Evolutionary conservation across 225 moss, liverwort and hornwort genomes (phyloP).

Genomic region (Sphagnum tenellum): DNA sequence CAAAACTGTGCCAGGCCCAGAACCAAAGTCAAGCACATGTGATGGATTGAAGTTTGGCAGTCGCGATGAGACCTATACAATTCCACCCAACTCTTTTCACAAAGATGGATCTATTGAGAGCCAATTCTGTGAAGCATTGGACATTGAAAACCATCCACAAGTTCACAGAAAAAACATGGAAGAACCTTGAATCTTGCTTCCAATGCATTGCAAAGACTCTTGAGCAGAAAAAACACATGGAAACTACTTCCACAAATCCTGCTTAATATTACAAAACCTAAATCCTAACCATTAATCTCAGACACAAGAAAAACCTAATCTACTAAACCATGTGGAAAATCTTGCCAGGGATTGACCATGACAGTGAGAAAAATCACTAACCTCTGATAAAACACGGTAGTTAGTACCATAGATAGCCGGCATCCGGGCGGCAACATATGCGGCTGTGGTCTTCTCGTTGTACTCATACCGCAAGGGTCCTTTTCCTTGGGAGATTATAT

Average conservation of each 20-base stretch:
- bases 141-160: too few relatives aligned
- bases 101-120: too few relatives aligned
- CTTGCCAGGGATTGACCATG: not conserved
- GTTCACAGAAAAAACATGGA: too few relatives aligned
- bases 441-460: conserved; percentile 63
- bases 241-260: too few relatives aligned
- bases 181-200: too few relatives aligned
- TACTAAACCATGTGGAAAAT: not conserved
- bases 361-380: conserved; percentile 7
- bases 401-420: conserved; percentile 86
- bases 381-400: conserved; percentile 76
- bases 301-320: too few relatives aligned
- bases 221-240: too few relatives aligned
- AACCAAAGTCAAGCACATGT: conserved; percentile 71
- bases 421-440: conserved; percentile 94
- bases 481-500: conserved; percentile 28
- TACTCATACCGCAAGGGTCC: conserved; percentile 56
- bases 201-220: too few relatives aligned
- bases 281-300: too few relatives aligned
- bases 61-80: conserved; percentile 39
- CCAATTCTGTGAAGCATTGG: too few relatives aligned
- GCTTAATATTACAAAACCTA: too few relatives aligned
- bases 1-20: conserved; percentile 84
- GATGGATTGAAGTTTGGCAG: conserved; percentile 65
- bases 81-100: too few relatives aligned